Evolutionary conservation across 164 flowering plant species (phyloP).

Genomic region (Sedum album): DNA sequence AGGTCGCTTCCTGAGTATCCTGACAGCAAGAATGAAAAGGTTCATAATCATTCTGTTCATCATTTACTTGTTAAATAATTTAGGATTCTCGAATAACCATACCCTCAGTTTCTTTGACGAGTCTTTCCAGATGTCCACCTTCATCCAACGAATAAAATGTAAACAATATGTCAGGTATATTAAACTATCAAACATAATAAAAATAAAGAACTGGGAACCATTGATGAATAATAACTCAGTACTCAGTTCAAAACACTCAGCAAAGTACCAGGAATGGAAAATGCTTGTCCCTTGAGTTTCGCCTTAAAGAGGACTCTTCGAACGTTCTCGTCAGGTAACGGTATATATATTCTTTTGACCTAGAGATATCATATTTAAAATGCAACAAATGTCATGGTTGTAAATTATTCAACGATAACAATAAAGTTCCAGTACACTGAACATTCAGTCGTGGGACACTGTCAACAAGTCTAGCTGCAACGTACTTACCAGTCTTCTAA

Average conservation of each 20-base stretch:
- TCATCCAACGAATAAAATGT: conserved; percentile 15
- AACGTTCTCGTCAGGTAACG: conserved; percentile 78
- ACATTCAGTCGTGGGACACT: background rate
- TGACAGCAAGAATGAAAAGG: conserved; percentile 11
- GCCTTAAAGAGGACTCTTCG: conserved; percentile 64
- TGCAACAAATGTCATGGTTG: background rate
- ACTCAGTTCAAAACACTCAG: background rate
- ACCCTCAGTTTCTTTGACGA: conserved; percentile 86
- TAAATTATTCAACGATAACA: background rate
- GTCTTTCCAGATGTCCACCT: conserved; percentile 78
- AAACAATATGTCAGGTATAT: background rate
- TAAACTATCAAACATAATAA: background rate
- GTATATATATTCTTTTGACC: conserved; percentile 94
- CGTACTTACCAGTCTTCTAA: conserved; percentile 47
- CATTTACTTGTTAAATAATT: background rate
- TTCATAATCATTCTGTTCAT: background rate
- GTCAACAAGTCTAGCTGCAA: background rate
- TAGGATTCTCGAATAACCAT: conserved; percentile 3
- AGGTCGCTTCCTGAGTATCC: conserved; percentile 99
- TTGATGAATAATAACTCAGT: background rate
- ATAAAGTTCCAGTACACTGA: background rate
- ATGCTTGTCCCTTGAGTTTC: conserved; percentile 82
- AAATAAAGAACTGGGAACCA: background rate
- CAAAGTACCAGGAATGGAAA: conserved; percentile 75
- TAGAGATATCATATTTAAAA: conserved; percentile 9